Percentiles rank a stretch among this genome's conserved stretches.
phyloP scores from a whole-genome alignment of 306 rosid genomes.

The Vicia villosa region DNA sequence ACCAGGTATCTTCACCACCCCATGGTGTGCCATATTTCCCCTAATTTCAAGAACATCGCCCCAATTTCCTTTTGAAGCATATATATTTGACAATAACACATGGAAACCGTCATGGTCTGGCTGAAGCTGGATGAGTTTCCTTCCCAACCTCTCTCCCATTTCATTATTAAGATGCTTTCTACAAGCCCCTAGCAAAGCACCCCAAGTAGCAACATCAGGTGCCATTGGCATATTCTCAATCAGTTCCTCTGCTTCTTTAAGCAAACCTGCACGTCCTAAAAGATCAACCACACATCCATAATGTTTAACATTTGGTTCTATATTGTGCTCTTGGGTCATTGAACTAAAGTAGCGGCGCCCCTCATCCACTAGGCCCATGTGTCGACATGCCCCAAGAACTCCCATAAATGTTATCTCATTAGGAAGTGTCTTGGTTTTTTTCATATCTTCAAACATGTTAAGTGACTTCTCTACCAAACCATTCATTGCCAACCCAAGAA shows the following conservation, averaged over 20 bases:
- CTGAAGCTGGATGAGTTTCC: constrained; percentile 72
- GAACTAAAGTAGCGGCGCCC: constrained; percentile 68
- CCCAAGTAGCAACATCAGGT: constrained; percentile 85
- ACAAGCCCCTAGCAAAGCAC: constrained; percentile 86
- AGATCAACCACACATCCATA: constrained; percentile 91
- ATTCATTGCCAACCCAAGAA: constrained; percentile 79
- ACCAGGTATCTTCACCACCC: constrained; percentile 81
- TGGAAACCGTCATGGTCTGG: constrained; percentile 87
- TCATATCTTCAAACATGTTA: constrained; percentile 60
- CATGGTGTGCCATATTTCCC: constrained; percentile 60
- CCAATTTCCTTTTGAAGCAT: constrained; percentile 84
- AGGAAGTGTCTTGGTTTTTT: constrained; percentile 48
- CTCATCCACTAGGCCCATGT: constrained; percentile 81
- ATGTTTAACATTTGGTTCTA: constrained; percentile 76
- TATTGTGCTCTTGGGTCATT: constrained; percentile 61
- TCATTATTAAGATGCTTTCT: constrained; percentile 64
- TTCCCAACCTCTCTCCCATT: constrained; percentile 76
- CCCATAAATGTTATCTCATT: constrained; percentile 87
- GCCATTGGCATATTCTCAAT: constrained; percentile 71
- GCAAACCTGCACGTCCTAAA: constrained; percentile 81
- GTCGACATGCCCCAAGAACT: constrained; percentile 87
- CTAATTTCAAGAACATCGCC: constrained; percentile 66
- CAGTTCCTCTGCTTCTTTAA: constrained; percentile 80
- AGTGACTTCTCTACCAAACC: constrained; percentile 71
- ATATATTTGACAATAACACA: constrained; percentile 71